Evolutionary conservation across 176 grass and related monocot species (phyloP), one percentile per base, ranked within the genome.

Genomic region (Aegilops speltoides): DNA sequence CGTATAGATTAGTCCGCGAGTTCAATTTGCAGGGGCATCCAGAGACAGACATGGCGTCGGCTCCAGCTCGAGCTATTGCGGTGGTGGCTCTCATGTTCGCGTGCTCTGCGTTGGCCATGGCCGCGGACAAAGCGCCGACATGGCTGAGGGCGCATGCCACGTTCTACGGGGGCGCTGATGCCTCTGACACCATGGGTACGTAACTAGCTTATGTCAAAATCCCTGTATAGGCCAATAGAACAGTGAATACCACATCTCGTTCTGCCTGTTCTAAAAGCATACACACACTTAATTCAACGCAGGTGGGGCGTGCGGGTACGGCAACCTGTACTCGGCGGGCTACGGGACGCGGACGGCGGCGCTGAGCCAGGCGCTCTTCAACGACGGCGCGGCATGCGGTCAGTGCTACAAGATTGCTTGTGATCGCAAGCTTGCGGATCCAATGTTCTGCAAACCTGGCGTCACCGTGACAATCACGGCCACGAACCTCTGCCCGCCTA

Each of bases 271-370:
- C 62, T 64, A 28, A 64, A 4, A 28, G 23, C 4, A 26, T 64
- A 12, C 45, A 3, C 5, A 4, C 22, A n/a, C 22, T 60, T 6
- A 23, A 64, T 28, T 15, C 26, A 62, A 64, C 61, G 46, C 50
- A 93, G 91, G 91, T 8, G 92, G 92, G 0, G 89, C 92, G n/a
- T 94, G 92, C 7, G 86, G 89, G 1, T 94, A 94, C 24, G 84
- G 80, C 0, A 90, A 94, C 59, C 28, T 91, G 24, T 85, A 91
- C 83, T 2, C 75, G 0, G 10, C 56, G 13, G 89, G 92, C 4
- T 94, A 89, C 28, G 89, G 86, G 7, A 68, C 83, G 2, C 10
- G 87, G 15, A 92, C 87, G 36, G 90, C 93, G 11, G 90, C 90
- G 2, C 36, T 92, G 65, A 95, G 93, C 85, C 77, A 90, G 17